Conservation (phyloP, 78 protist species). For the Trichosphaerium sp. region DNA sequence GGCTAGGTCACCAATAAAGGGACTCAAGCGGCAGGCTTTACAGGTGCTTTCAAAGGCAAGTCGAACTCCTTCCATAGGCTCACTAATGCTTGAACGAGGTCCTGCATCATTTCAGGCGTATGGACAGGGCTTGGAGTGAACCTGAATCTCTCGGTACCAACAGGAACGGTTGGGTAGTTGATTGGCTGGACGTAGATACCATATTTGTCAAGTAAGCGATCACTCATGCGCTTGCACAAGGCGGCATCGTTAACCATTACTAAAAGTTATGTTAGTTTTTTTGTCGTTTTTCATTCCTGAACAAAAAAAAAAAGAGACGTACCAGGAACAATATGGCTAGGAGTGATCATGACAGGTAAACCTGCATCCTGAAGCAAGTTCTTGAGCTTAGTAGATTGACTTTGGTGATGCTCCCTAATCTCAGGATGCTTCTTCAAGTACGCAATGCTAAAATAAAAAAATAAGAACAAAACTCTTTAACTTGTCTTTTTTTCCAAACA, state of each 20-base stretch:
- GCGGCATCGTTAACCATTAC: slow-evolving; percentile 74
- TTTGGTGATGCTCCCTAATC: slow-evolving; percentile 47
- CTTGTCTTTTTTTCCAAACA: no score
- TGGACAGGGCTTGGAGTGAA: slow-evolving; percentile 81
- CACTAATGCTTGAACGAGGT: slow-evolving; percentile 26
- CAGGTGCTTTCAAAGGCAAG: slow-evolving; percentile 7
- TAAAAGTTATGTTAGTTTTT: neutral
- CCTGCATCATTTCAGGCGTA: slow-evolving; percentile 37
- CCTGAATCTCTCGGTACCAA: slow-evolving; percentile 61
- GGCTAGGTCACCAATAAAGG: no score
- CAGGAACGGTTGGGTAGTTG: slow-evolving; percentile 89
- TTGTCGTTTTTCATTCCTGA: neutral
- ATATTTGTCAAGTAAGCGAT: slow-evolving; percentile 47
- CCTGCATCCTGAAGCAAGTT: slow-evolving; percentile 39
- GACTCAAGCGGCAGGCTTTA: no score
- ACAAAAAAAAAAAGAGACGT: neutral
- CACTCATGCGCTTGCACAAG: slow-evolving; percentile 52
- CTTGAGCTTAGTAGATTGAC: slow-evolving; percentile 33
- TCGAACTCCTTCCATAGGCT: slow-evolving; percentile 52
- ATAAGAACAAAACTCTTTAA: no score
- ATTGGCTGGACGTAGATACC: slow-evolving; percentile 84
- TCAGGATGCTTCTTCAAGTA: slow-evolving; percentile 34
- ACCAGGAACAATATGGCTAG: slow-evolving; percentile 79
- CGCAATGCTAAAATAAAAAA: no score
- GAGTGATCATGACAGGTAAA: slow-evolving; percentile 57